Conservation (phyloP, 345 rosid species). For the Bruguiera sexangula region DNA sequence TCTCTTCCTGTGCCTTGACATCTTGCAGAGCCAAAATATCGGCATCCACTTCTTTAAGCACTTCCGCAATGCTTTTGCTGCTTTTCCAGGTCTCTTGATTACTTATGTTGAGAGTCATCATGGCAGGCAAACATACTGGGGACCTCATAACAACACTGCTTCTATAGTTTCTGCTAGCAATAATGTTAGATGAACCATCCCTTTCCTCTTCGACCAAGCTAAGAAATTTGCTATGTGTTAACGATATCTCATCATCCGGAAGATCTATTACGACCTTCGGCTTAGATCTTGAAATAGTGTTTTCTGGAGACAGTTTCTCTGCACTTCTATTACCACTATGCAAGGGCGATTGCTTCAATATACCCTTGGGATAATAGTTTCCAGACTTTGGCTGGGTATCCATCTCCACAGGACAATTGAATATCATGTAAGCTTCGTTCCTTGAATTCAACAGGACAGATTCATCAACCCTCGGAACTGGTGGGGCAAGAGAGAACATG, state of each 20-base stretch:
- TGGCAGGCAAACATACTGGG: conserved; percentile 74
- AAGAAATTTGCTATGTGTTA: conserved; percentile 54
- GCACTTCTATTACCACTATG: conserved; percentile 27
- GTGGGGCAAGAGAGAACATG: conserved; percentile 93
- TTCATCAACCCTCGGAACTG: conserved; percentile 48
- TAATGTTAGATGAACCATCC: conserved; percentile 33
- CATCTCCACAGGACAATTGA: conserved; percentile 25
- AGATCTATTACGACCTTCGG: conserved; percentile 80
- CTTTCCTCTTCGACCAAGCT: conserved; percentile 39
- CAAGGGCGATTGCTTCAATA: conserved; percentile 81
- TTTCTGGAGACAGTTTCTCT: conserved; percentile 25
- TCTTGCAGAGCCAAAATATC: conserved; percentile 83
- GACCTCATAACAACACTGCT: conserved; percentile 69
- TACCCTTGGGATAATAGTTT: conserved; percentile 51
- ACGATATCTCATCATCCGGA: conserved; percentile 89
- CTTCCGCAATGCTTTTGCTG: conserved; percentile 70
- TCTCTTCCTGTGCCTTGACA: conserved; percentile 87
- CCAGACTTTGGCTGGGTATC: conserved; percentile 16
- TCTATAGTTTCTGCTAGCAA: conserved; percentile 41
- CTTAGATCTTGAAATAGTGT: conserved; percentile 38
- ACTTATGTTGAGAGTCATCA: conserved; percentile 36
- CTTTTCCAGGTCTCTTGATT: conserved; percentile 50
- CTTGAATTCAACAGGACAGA: conserved; percentile 19
- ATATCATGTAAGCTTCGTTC: conserved; percentile 22
- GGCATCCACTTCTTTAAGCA: conserved; percentile 74